Evolutionary conservation across 768 basidiomycete genomes (phyloP), one percentile per base, ranked within the genome.

Genomic region (Tricholoma sp.): DNA sequence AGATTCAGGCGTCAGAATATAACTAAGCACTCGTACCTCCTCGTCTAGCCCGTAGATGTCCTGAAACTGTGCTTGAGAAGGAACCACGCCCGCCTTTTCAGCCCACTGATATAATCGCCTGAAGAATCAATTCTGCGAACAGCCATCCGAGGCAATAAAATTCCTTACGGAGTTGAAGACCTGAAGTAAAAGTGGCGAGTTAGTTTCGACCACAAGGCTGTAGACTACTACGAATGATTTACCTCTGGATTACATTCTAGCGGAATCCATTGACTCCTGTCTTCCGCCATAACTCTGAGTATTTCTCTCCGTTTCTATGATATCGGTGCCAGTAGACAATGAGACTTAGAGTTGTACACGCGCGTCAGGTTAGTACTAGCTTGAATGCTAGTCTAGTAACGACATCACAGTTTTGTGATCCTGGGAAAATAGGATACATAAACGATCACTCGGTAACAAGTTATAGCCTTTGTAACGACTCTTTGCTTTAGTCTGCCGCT

Each of bases 21-120:
- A 18, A 11, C 7, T 2, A 4, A 41, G 7, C 11, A 17, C 10
- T 44, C 71, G 52, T 49, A 85, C 89, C 67, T 86, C 85, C 6
- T 75, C 68, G 57, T 91, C 90, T 18, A 91, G 68, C 5, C 89
- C 89, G 59, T 80, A 92, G 18, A 93, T 76, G 64, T 93, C 90
- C 34, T 77, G 73, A 60, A 91, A 91, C 24, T 77, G 72, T n/a
- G 39, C 52, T 29, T 32, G 15, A 32, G 52, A 53, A 6, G 12
- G 24, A 15, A 44, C 10, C 1, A 53, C 33, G 7, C 52, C 52
- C 1, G 52, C n/a, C 8, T 53, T 53, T 53, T 20, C 52, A 11
- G 52, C 28, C 52, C 52, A 53, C 52, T 53, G 15, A 20, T 18
- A 7, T 17, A 10, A 42, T 20, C 8, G 10, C 3, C 9, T 12